Evolutionary conservation across 352 stramenopile species (phyloP).

Genomic region (Globisporangium nunn): DNA sequence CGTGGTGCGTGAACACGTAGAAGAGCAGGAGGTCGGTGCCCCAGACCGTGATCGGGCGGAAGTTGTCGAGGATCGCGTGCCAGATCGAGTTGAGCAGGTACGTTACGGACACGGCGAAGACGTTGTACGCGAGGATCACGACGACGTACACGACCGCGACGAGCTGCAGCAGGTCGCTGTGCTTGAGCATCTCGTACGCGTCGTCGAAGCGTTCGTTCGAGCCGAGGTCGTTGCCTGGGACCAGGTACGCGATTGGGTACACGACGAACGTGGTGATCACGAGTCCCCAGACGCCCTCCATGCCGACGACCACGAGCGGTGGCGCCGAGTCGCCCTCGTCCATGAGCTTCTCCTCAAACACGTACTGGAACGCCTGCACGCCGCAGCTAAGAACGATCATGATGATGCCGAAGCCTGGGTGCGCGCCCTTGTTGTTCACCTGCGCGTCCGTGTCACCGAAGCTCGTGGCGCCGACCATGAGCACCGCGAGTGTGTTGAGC

Average conservation of each 20-base stretch:
- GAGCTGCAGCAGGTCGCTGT: conserved; percentile 53
- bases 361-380: conserved; percentile 94
- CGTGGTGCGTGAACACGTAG: conserved; percentile 88
- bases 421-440: conserved; percentile 47
- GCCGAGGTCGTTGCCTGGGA: conserved; percentile 91
- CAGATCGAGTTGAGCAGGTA: conserved; percentile 95
- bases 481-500: conserved; percentile 90
- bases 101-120: conserved; percentile 95
- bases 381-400: conserved; percentile 94
- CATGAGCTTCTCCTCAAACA: conserved; percentile 98
- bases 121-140: conserved; percentile 95
- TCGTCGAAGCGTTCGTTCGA: conserved; percentile 91
- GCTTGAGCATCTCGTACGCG: conserved; percentile 60
- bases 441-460: conserved; percentile 77
- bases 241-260: conserved; percentile 89
- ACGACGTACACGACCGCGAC: conserved; percentile 88
- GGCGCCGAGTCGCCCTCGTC: conserved; percentile 89
- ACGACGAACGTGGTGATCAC: conserved; percentile 90
- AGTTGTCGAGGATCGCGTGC: conserved; percentile 98
- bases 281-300: conserved; percentile 96
- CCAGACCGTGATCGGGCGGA: conserved; percentile 96
- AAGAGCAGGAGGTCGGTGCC: conserved; percentile 93
- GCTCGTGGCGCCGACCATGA: conserved; percentile 92
- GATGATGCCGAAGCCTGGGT: conserved; percentile 87
- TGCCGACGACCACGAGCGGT: conserved; percentile 91